Base-by-base conservation (phyloP, 1,139 yeast genomes). In the Taiozyma onychis region DNA sequence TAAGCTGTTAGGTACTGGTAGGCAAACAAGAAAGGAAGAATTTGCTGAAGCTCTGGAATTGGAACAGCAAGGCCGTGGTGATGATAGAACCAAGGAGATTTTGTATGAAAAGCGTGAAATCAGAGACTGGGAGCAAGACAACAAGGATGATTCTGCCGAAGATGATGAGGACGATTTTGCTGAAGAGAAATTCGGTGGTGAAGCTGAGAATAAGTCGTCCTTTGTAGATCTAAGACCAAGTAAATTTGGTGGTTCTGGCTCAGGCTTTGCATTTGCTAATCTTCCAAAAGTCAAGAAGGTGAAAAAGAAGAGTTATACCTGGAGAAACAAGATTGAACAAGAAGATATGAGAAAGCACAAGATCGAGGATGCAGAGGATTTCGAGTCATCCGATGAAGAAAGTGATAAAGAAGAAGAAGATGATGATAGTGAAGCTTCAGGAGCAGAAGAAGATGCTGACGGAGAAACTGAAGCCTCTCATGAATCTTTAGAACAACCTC, bases 1-100 rank as follows among this genome's bases (percentile, higher is more conserved):
- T 39, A 88, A 88, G 65, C 76, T 79, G 3, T 74, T 91, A 47
- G 97, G 97, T 50, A 78, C 80, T 34, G 96, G 95, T 3, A 79
- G 77, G 55, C 84, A 80, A 54, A 87, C 96, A 0, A 81, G 78
- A 57, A 76, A 75, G 48, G 95, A 88, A 59, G 81, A 79, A 55
- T 78, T 88, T 68, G 70, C 77, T 11, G 95, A 88, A 61, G 97
- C 97, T 0, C 65, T 89, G 45, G 80, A 79, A 46, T 69, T 86
- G 44, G 97, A 89, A 62, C 75, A 76, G 54, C 84, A 83, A 60
- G 96, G 95, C 2, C 73, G 86, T 51, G 87, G 81, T 3, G 80
- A 79, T 62, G 93, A 83, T 2, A 68, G 71, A 37, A 85, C 91
- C 0, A 73, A 68, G 51, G 83, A 77, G 11, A 72, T 88, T 22